Percentiles rank a stretch among this genome's conserved stretches.
These are phyloP conservation scores for Bryopsis sp. DNA, from an alignment of 139 green algal genomes.

Conservation along the genomic window DNA sequence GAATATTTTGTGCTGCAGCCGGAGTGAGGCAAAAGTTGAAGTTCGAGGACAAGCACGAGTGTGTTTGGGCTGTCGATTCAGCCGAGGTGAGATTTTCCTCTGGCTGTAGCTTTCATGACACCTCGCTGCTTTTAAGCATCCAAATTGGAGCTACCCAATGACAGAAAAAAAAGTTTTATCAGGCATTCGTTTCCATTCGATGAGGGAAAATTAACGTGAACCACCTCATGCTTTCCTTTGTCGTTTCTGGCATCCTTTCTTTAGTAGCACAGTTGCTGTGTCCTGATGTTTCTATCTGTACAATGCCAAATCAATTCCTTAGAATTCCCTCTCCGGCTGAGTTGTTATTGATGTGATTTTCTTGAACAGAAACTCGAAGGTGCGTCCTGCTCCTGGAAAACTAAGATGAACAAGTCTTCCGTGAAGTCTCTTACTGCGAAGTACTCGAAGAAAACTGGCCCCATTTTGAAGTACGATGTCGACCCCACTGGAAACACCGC, in stretches of 20 bases:
- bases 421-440: conserved; percentile 3
- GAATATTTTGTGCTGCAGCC: background rate
- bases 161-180: background rate
- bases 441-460: conserved; percentile 9
- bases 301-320: no score
- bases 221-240: no score
- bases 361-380: no score
- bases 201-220: background rate
- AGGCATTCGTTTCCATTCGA: background rate
- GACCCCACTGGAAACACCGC: background rate
- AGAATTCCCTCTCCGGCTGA: no score
- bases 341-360: no score
- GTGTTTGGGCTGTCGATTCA: background rate
- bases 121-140: no score
- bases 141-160: no score
- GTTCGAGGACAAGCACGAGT: conserved; percentile 7
- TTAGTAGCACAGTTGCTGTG: no score
- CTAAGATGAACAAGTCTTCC: background rate
- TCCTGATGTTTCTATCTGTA: no score
- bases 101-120: no score
- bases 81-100: background rate
- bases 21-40: conserved; percentile 1
- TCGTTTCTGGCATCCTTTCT: no score
- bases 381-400: background rate
- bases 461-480: background rate